phyloP scores from a whole-genome alignment of 352 stramenopile genomes.

The Pythium periplocum region DNA sequence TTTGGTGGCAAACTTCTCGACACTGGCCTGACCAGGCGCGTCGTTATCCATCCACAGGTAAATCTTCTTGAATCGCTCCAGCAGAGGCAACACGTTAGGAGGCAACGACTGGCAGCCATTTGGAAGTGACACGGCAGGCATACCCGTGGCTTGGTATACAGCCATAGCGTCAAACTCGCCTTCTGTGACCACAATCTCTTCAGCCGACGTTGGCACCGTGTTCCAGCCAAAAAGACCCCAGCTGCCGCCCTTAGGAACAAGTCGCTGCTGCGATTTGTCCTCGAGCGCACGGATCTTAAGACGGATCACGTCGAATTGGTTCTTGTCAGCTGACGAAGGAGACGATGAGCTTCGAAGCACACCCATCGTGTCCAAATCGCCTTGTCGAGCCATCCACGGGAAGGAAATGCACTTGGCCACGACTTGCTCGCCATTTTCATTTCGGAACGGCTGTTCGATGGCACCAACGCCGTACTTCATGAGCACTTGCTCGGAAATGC shows the following conservation, averaged over 20 bases:
- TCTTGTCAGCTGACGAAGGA: constrained; percentile 43
- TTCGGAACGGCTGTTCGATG: constrained; percentile 83
- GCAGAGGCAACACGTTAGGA: constrained; percentile 90
- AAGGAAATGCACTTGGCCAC: constrained; percentile 91
- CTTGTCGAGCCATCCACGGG: constrained; percentile 91
- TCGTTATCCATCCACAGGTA: constrained; percentile 99
- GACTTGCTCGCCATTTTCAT: constrained; percentile 45
- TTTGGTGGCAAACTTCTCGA: constrained; percentile 96
- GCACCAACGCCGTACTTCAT: constrained; percentile 88
- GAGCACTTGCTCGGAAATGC: constrained; percentile 64
- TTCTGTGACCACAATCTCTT: constrained; percentile 96
- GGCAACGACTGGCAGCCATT: constrained; percentile 97
- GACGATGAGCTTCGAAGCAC: constrained; percentile 34
- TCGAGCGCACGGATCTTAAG: constrained; percentile 83
- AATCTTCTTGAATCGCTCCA: constrained; percentile 96
- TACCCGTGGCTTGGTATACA: constrained; percentile 94
- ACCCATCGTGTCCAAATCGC: constrained; percentile 84
- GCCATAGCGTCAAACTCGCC: constrained; percentile 97
- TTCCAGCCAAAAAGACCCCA: constrained; percentile 99
- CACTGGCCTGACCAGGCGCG: constrained; percentile 89
- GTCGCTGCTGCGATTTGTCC: constrained; percentile 83
- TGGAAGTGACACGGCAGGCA: constrained; percentile 92
- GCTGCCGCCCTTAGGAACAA: constrained; percentile 90
- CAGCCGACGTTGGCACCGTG: constrained; percentile 84
- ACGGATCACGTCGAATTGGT: constrained; percentile 72